These are phyloP conservation scores for Aspergillus ruber DNA, from an alignment of 2,329 filamentous ascomycete species.

Conservation along the genomic window DNA sequence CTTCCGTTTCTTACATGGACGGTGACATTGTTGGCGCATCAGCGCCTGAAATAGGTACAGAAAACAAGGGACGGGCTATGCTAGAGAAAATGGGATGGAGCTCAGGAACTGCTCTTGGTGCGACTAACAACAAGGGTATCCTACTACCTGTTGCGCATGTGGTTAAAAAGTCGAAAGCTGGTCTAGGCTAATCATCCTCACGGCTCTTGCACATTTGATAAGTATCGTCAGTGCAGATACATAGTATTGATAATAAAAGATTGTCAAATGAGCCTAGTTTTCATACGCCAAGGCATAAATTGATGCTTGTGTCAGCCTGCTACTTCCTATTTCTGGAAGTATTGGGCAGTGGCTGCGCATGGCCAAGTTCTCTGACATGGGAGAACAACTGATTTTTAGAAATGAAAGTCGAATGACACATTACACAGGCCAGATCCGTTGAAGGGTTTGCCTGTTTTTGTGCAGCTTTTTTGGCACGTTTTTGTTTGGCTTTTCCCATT, in stretches of 20 bases:
- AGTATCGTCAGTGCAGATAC: neutral
- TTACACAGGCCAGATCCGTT: conserved; percentile 61
- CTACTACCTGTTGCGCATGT: conserved; percentile 77
- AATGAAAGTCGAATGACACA: conserved; percentile 71
- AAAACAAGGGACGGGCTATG: conserved; percentile 80
- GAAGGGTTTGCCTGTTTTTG: conserved; percentile 18
- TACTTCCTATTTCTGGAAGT: neutral
- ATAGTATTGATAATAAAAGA: neutral
- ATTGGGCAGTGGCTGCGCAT: conserved; percentile 48
- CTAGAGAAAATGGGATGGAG: conserved; percentile 98
- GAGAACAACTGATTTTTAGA: conserved; percentile 67
- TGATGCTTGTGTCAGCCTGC: too few species aligned
- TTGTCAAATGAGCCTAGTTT: too few species aligned
- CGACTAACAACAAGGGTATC: conserved; percentile 78
- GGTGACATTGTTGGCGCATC: conserved; percentile 82
- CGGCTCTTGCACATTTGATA: neutral
- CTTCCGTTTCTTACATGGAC: conserved; percentile 61
- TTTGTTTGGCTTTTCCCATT: conserved; percentile 49
- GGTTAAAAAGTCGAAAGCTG: conserved; percentile 79
- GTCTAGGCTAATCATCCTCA: conserved; percentile 54
- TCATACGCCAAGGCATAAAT: too few species aligned
- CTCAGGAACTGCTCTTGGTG: conserved; percentile 75
- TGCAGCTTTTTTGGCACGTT: conserved; percentile 46
- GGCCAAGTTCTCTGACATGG: conserved; percentile 61
- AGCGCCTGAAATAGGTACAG: conserved; percentile 73